Evolutionary conservation across 129 eudicot species (phyloP), one percentile per base, ranked within the genome.

Genomic region (Logfia minima): DNA sequence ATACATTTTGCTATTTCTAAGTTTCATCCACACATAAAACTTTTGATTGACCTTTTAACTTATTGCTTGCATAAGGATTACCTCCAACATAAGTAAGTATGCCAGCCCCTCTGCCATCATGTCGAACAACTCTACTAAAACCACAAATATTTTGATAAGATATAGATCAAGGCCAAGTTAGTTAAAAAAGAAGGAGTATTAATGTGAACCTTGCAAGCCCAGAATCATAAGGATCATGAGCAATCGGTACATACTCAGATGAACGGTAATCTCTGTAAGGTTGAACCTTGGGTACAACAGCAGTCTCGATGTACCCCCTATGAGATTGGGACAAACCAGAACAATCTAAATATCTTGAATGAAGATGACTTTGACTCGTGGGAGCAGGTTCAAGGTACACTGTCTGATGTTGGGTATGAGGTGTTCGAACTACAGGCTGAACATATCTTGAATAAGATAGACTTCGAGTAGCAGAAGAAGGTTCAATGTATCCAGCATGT

Each of bases 401-500:
- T 55, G 81, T 41, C 61, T 78, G 84, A 69, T 69, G 85, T 69
- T 70, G 81, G 75, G 41, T 35, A 70, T 24, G 72, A 60, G 66
- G 16, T 62, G 79, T 69, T 29, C 66, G 63, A 77, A 68, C 64
- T 26, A 77, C 71, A 45, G 74, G 76, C 26, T 55, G 85, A 74
- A 63, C 71, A 34, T 85, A 78, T 64, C 66, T 80, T 24, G 85
- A 74, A 63, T 64, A 74, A 8, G 74, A n/a, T 77, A 61, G 80
- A 69, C 67, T 79, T 32, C 41, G 77, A 31, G 35, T 41, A 56
- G 56, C 71, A 73, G 66, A 62, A 67, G 62, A 71, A 22, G 84
- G 84, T 45, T 78, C 79, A 70, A 79, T 72, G 77, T 78, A 78
- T 85, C 88, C 88, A 75, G 88, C 88, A 82, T 85, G 88, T 45